Base-by-base conservation (phyloP, 176 grass and related monocot genomes). In the Eremochloa ophiuroides region DNA sequence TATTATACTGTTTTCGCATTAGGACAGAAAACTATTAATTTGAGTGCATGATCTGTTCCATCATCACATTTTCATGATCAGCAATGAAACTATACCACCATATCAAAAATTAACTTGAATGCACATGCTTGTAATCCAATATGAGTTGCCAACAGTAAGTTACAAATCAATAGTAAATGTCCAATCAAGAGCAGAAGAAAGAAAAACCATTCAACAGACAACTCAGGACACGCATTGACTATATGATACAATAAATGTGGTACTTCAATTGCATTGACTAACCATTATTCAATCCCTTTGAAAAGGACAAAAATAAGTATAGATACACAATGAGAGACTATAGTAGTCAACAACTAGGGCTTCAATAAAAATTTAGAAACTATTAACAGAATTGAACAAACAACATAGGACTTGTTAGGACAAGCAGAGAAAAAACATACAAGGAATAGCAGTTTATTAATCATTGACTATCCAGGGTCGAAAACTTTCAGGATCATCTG, bases 161-260 rank as follows among this genome's bases (percentile, higher is more conserved):
- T 38, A 73, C 23, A 73, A 38, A 50, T 23, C 26, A 74, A 80
- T 40, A 64, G 46, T 58, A 44, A 65, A 34, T 66, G 22, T 6
- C 10, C 7, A 47, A 39, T 68, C 61, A 25, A 74, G 46, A 77
- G 37, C 39, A 37, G 66, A 53, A 17, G 18, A 42, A 27, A 51
- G 9, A 38, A 17, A n/a, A 18, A 53, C 69, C 68, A 60, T n/a
- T 80, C 39, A 55, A 80, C 23, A 89, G 51, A 17, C 37, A 85
- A 66, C 46, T 71, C 27, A 29, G 56, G 34, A 73, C 43, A 42
- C 20, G 39, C 59, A 83, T 83, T 67, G 60, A 73, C 34, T 78
- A 77, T 50, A 44, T 42, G 47, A 10, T 7, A 61, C 33, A 65
- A 82, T 34, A 46, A 73, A 40, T 41, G 30, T 15, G 23, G 27